These are phyloP conservation scores for Saturnispora dispora DNA, from an alignment of 805 yeast genomes.

Conservation along the genomic window DNA sequence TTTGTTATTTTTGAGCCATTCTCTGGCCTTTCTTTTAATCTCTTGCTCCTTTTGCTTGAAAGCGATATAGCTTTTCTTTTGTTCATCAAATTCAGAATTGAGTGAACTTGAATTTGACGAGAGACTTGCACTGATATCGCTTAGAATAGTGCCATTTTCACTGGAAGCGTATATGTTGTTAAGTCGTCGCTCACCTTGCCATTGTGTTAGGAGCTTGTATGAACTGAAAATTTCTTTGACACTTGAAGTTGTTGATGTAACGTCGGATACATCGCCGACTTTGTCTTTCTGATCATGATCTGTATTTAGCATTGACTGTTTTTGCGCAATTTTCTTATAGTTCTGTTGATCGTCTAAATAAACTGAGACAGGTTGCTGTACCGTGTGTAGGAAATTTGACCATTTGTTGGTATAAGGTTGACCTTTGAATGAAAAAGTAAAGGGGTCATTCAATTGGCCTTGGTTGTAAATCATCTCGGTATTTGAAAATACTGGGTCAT, in stretches of 20 bases:
- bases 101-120: slow-evolving; percentile 4
- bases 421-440: slow-evolving; percentile 14
- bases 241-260: slow-evolving; percentile 14
- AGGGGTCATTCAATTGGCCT: slow-evolving; percentile 12
- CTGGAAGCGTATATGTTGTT: slow-evolving; percentile 17
- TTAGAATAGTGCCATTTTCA: not conserved
- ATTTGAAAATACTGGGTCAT: not conserved
- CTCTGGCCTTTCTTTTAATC: slow-evolving; percentile 49
- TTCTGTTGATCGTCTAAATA: not conserved
- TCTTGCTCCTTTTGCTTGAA: slow-evolving; percentile 16
- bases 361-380: slow-evolving; percentile 8
- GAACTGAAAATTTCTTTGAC: slow-evolving; percentile 10
- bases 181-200: slow-evolving; percentile 68
- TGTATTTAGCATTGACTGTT: not conserved
- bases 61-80: slow-evolving; percentile 6
- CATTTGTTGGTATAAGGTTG: slow-evolving; percentile 11
- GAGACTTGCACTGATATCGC: not conserved
- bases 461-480: not conserved
- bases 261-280: slow-evolving; percentile 4
- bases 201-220: slow-evolving; percentile 36
- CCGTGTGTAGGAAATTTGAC: slow-evolving; percentile 15
- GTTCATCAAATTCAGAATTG: slow-evolving; percentile 1
- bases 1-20: slow-evolving; percentile 57
- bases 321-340: not conserved
- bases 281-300: not conserved